Percentiles rank a stretch among this genome's conserved stretches.
phyloP scores from a whole-genome alignment of 2,329 filamentous ascomycete genomes.

The Bisporella sp. region DNA sequence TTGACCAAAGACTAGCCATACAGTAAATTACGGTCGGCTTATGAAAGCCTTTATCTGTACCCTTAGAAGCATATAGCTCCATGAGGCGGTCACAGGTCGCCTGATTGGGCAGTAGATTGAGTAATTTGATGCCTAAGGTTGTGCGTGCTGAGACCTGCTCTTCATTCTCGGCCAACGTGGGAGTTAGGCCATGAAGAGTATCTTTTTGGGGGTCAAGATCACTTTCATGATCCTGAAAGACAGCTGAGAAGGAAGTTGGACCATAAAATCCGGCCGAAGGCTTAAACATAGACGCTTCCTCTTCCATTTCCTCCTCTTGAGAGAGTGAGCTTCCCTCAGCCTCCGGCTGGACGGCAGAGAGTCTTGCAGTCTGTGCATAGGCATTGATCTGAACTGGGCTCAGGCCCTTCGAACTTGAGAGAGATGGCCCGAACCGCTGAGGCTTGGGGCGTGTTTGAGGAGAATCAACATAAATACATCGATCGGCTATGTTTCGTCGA shows the following conservation, averaged over 20 bases:
- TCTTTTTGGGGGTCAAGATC: slow-evolving; percentile 19
- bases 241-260: slow-evolving; percentile 26
- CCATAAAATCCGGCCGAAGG: slow-evolving; percentile 18
- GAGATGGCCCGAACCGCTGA: not conserved
- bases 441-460: not conserved
- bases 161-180: slow-evolving; percentile 18
- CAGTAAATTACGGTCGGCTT: slow-evolving; percentile 11
- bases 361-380: not conserved
- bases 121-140: slow-evolving; percentile 19
- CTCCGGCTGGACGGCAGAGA: not conserved
- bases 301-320: not conserved
- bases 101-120: slow-evolving; percentile 20
- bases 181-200: slow-evolving; percentile 18
- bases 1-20: slow-evolving; percentile 19
- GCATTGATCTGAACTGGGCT: not conserved
- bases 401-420: not conserved
- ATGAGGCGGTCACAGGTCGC: slow-evolving; percentile 21
- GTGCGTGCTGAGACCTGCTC: slow-evolving; percentile 17
- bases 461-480: not conserved
- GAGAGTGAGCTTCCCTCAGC: not conserved
- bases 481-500: not conserved
- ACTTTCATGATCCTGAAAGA: slow-evolving; percentile 23
- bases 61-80: slow-evolving; percentile 16
- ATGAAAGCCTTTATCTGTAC: slow-evolving; percentile 11
- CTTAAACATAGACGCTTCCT: not conserved